phyloP scores from a whole-genome alignment of 345 rosid genomes.

The Lepidium sativum region DNA sequence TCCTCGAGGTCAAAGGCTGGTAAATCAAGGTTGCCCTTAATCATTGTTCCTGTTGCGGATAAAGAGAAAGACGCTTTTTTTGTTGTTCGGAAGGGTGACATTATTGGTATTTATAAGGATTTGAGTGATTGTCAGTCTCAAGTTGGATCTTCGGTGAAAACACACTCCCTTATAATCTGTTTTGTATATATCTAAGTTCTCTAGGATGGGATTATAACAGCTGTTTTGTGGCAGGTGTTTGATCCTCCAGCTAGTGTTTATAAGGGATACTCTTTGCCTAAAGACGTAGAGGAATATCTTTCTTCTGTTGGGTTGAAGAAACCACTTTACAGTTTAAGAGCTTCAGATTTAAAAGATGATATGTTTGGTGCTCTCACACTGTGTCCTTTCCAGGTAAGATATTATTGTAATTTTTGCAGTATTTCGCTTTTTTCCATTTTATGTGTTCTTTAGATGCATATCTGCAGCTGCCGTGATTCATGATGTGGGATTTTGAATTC shows the following conservation, averaged over 20 bases:
- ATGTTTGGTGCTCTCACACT: conserved; percentile 67
- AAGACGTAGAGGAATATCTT: conserved; percentile 54
- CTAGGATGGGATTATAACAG: background rate
- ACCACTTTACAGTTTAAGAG: conserved; percentile 64
- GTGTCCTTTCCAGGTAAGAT: conserved; percentile 59
- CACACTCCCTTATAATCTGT: background rate
- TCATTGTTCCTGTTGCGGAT: conserved; percentile 25
- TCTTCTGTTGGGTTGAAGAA: conserved; percentile 60
- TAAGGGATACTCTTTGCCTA: conserved; percentile 59
- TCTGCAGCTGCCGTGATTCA: background rate
- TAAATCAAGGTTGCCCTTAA: conserved; percentile 19
- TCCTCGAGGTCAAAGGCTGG: conserved; percentile 33
- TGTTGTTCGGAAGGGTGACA: conserved; percentile 81
- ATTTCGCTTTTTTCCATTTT: background rate
- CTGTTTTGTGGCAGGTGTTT: conserved; percentile 35
- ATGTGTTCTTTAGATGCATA: background rate
- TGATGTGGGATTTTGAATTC: background rate
- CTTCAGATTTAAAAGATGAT: conserved; percentile 68
- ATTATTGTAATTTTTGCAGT: background rate
- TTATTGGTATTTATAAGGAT: conserved; percentile 64
- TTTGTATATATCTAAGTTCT: background rate
- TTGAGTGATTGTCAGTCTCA: conserved; percentile 73
- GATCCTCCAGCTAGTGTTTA: conserved; percentile 84
- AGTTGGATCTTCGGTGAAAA: conserved; percentile 69
- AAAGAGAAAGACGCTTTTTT: conserved; percentile 62